These are phyloP conservation scores for Nemania sp. DNA, from an alignment of 2,329 filamentous ascomycete species.

Conservation along the genomic window DNA sequence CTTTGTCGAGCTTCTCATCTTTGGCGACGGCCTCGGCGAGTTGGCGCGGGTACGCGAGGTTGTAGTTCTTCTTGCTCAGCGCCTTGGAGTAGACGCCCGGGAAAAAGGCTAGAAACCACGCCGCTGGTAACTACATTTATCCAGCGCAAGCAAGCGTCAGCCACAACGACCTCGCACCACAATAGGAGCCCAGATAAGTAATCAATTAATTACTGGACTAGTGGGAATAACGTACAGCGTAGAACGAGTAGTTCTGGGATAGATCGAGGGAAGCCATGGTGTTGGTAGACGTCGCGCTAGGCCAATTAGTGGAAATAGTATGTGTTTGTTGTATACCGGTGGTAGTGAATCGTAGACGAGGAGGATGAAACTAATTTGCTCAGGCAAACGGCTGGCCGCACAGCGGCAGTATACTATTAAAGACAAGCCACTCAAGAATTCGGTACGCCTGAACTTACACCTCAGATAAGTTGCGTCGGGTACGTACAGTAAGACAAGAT, in stretches of 20 bases:
- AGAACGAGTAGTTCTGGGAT: constrained; percentile 33
- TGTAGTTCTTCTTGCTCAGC: constrained; percentile 16
- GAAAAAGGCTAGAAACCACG: constrained; percentile 20
- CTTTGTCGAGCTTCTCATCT: constrained; percentile 25
- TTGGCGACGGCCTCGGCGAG: constrained; percentile 23
- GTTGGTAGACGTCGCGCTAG: neutral
- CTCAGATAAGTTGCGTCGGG: no score
- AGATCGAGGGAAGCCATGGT: constrained; percentile 27
- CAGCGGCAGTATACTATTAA: no score
- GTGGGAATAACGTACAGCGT: constrained; percentile 23
- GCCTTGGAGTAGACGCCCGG: constrained; percentile 24
- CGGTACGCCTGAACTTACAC: no score
- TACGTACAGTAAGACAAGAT: no score
- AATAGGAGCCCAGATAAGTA: no score
- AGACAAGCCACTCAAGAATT: no score
- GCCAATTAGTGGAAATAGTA: neutral
- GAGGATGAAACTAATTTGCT: no score
- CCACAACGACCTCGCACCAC: no score
- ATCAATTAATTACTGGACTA: no score
- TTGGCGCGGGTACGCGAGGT: constrained; percentile 23
- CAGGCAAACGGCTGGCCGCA: no score
- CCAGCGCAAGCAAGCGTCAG: constrained; percentile 4
- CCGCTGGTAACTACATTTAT: constrained; percentile 24
- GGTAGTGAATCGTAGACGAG: neutral
- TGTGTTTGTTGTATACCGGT: neutral